Conservation (phyloP, 108 stramenopile genomes). For the Cyclostephanos invisitatus region DNA sequence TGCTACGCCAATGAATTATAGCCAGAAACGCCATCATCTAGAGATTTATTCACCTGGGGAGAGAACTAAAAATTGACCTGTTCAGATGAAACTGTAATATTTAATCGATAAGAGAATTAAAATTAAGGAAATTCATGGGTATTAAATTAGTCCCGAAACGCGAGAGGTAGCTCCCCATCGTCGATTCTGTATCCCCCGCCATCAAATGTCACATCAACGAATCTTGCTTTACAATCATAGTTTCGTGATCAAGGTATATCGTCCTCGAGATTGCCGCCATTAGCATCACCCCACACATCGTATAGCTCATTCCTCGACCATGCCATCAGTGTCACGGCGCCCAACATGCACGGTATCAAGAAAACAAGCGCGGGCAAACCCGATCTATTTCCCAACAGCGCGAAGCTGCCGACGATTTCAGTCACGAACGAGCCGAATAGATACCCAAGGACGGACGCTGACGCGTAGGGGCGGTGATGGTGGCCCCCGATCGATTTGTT, state of each 20-base stretch:
- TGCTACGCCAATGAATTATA: slow-evolving; percentile 82
- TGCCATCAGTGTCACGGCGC: slow-evolving; percentile 27
- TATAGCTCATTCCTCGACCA: slow-evolving; percentile 31
- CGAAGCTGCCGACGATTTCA: slow-evolving; percentile 51
- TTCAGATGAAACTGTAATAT: too few relatives aligned
- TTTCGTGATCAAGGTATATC: too few relatives aligned
- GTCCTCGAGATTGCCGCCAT: background rate
- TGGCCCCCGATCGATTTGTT: background rate
- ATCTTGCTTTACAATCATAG: too few relatives aligned
- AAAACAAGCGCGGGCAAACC: slow-evolving; percentile 57
- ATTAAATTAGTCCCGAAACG: too few relatives aligned
- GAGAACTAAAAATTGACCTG: background rate
- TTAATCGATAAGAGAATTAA: too few relatives aligned
- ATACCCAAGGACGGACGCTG: slow-evolving; percentile 41
- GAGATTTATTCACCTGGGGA: too few relatives aligned
- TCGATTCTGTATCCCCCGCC: too few relatives aligned
- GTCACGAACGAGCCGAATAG: slow-evolving; percentile 43
- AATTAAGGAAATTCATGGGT: too few relatives aligned
- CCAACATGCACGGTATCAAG: slow-evolving; percentile 51
- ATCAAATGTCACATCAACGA: too few relatives aligned
- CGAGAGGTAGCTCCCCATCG: too few relatives aligned
- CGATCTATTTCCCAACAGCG: slow-evolving; percentile 23
- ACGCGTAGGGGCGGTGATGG: slow-evolving; percentile 20
- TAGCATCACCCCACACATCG: slow-evolving; percentile 24
- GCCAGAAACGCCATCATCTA: too few relatives aligned